Conservation (phyloP, 768 basidiomycete genomes). For the Mycena galopus region DNA sequence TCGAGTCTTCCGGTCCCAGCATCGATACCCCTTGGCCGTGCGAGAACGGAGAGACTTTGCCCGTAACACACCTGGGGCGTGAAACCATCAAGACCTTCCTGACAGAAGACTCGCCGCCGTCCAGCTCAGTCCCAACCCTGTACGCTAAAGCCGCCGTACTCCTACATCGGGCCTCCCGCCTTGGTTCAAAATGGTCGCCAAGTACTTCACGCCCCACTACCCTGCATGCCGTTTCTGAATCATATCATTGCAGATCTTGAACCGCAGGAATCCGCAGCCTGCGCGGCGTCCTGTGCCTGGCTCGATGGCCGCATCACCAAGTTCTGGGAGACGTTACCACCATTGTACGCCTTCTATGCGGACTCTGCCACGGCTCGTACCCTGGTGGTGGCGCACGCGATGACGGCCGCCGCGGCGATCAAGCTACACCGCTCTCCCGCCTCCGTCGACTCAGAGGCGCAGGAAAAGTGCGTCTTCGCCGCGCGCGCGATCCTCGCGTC, state of each 20-base stretch:
- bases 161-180: constrained; percentile 28
- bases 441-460: constrained; percentile 10
- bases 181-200: constrained; percentile 18
- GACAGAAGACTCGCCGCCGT: not conserved
- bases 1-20: constrained; percentile 13
- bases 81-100: constrained; percentile 16
- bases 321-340: constrained; percentile 32
- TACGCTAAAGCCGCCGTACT: constrained; percentile 32
- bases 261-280: constrained; percentile 18
- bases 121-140: not conserved
- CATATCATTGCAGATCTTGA: constrained; percentile 10
- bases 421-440: constrained; percentile 8
- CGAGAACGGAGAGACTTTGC: not conserved
- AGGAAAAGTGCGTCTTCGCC: constrained; percentile 19
- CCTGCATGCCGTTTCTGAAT: not conserved
- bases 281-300: constrained; percentile 7
- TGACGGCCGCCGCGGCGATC: constrained; percentile 32
- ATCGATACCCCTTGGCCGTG: constrained; percentile 40
- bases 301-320: constrained; percentile 26
- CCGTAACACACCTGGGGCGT: not conserved
- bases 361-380: not conserved
- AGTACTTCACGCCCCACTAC: constrained; percentile 5
- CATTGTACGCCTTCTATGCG: constrained; percentile 1
- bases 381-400: constrained; percentile 21
- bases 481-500: constrained; percentile 29